Percentiles rank a stretch among this genome's conserved stretches.
Evolutionary conservation across 2,329 filamentous ascomycete species (phyloP).

Genomic region (Stachybotrys elegans): DNA sequence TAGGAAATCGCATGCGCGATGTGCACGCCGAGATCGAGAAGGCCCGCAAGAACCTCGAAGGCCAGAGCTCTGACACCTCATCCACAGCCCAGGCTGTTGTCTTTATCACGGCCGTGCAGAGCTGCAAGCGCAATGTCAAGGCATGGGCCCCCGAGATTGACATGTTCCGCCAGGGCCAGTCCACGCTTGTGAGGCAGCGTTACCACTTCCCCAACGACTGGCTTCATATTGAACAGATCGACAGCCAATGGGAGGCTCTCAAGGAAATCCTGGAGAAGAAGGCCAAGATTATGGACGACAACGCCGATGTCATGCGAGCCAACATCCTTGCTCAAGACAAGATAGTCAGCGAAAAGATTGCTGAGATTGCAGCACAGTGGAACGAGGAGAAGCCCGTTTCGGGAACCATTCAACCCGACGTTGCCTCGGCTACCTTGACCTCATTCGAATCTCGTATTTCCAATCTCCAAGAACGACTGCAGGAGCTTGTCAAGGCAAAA

Average conservation of each 20-base stretch:
- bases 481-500: constrained; percentile 94
- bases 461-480: constrained; percentile 77
- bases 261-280: constrained; percentile 91
- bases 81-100: constrained; percentile 96
- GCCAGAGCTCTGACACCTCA: constrained; percentile 85
- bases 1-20: constrained; percentile 87
- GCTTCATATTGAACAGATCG: constrained; percentile 93
- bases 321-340: constrained; percentile 95
- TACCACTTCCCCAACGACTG: constrained; percentile 93
- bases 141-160: constrained; percentile 94
- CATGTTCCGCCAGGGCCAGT: constrained; percentile 92
- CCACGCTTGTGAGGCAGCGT: constrained; percentile 81
- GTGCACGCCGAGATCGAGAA: constrained; percentile 89
- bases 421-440: constrained; percentile 76
- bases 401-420: constrained; percentile 83
- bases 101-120: constrained; percentile 97
- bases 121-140: constrained; percentile 90
- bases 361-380: constrained; percentile 82
- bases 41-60: constrained; percentile 83
- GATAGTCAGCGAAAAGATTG: constrained; percentile 82
- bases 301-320: constrained; percentile 87
- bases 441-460: constrained; percentile 83
- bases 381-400: constrained; percentile 96
- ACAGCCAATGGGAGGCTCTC: constrained; percentile 90
- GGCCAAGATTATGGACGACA: constrained; percentile 91